These are phyloP conservation scores for Aspergillus steynii DNA, from an alignment of 495 filamentous ascomycete species.

Conservation along the genomic window DNA sequence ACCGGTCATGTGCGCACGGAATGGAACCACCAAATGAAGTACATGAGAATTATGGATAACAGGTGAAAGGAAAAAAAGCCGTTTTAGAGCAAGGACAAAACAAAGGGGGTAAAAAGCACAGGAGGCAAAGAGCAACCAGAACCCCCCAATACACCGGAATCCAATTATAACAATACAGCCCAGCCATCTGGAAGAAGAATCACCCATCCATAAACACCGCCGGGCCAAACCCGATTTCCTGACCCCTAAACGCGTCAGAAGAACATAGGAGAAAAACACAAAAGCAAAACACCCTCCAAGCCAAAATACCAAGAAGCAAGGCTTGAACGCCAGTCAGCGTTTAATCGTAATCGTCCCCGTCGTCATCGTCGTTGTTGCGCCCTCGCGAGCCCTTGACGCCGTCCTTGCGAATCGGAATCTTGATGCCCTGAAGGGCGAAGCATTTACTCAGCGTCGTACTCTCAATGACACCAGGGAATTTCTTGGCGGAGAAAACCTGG, in stretches of 20 bases:
- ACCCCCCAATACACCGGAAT: slow-evolving; percentile 27
- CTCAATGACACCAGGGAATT: slow-evolving; percentile 96
- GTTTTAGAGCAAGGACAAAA: slow-evolving; percentile 1
- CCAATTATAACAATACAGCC: slow-evolving; percentile 33
- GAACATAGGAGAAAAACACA: slow-evolving; percentile 3
- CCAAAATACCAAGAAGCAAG: background rate
- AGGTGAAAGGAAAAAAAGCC: background rate
- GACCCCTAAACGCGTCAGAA: slow-evolving; percentile 18
- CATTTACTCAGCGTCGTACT: slow-evolving; percentile 90
- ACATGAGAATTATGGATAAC: background rate
- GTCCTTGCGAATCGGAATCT: slow-evolving; percentile 92
- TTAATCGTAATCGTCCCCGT: slow-evolving; percentile 41
- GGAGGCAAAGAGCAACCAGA: slow-evolving; percentile 9
- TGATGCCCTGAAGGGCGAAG: slow-evolving; percentile 95
- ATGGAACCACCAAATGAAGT: background rate
- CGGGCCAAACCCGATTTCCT: slow-evolving; percentile 22
- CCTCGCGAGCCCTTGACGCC: slow-evolving; percentile 62
- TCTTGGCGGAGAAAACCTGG: slow-evolving; percentile 94
- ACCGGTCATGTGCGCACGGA: background rate
- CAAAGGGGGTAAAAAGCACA: slow-evolving; percentile 2
- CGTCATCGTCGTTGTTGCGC: slow-evolving; percentile 64
- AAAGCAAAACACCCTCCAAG: slow-evolving; percentile 4
- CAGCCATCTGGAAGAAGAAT: slow-evolving; percentile 17
- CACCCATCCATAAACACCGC: slow-evolving; percentile 29
- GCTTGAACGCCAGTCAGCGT: no score